These are phyloP conservation scores for Epichloe glyceriae DNA, from an alignment of 2,329 filamentous ascomycete genomes.

Conservation along the genomic window DNA sequence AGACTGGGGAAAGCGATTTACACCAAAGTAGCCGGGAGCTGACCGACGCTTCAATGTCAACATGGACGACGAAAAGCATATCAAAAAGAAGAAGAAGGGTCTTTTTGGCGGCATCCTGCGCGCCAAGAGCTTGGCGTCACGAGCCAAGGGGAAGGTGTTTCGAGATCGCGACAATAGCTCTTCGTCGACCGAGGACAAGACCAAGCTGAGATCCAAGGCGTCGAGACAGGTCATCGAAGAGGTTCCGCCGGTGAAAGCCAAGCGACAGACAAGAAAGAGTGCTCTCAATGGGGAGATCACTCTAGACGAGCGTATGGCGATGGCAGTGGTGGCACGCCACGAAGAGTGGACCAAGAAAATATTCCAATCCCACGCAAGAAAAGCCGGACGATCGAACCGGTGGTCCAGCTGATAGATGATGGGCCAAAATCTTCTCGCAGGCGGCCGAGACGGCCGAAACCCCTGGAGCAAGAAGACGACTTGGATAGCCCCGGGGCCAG, in stretches of 20 bases:
- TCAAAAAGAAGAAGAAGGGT: conserved; percentile 26
- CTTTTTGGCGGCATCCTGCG: conserved; percentile 38
- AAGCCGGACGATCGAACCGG: neutral
- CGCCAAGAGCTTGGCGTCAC: conserved; percentile 27
- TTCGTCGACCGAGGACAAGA: neutral
- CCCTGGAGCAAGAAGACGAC: conserved; percentile 11
- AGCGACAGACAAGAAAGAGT: neutral
- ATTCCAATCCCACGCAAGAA: conserved; percentile 1
- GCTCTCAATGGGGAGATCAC: neutral
- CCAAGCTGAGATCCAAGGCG: neutral
- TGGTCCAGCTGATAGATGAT: neutral
- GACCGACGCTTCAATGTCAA: conserved; percentile 9
- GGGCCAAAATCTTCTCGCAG: conserved; percentile 21
- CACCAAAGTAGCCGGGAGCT: no score
- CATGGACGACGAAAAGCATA: conserved; percentile 22
- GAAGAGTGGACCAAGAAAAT: neutral
- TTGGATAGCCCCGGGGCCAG: neutral
- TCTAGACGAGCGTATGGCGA: neutral
- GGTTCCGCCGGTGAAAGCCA: neutral
- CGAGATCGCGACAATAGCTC: neutral
- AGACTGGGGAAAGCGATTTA: no score
- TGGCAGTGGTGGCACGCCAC: neutral
- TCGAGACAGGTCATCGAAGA: neutral
- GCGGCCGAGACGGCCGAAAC: conserved; percentile 28
- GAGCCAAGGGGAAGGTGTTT: conserved; percentile 5